Evolutionary conservation across 306 rosid species (phyloP).

Genomic region (Begonia masoniana): DNA sequence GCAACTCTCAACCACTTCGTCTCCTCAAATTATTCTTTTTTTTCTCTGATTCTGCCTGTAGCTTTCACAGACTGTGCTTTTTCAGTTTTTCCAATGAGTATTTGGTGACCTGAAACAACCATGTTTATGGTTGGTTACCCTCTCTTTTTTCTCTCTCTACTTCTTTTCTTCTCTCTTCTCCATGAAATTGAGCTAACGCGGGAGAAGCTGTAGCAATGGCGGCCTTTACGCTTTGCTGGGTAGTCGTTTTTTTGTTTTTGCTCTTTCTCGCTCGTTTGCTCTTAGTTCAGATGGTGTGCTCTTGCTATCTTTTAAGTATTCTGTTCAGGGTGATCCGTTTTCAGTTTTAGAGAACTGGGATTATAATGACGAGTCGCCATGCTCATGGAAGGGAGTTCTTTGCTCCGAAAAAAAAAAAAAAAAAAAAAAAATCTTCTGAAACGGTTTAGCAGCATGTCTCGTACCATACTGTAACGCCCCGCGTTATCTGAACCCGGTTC

Average conservation of each 20-base stretch:
- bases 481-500: too few relatives aligned
- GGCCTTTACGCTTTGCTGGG: slow-evolving; percentile 15
- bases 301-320: slow-evolving; percentile 63
- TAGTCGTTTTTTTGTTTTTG: slow-evolving; percentile 14
- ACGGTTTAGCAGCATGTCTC: too few relatives aligned
- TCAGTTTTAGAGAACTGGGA: slow-evolving; percentile 56
- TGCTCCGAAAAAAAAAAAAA: slow-evolving; percentile 51
- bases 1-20: too few relatives aligned
- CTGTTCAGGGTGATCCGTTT: slow-evolving; percentile 67
- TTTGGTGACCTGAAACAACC: not conserved
- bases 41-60: too few relatives aligned
- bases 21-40: too few relatives aligned
- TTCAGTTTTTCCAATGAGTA: not conserved
- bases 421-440: too few relatives aligned
- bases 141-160: slow-evolving; percentile 22
- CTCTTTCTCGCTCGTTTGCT: slow-evolving; percentile 24
- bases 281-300: slow-evolving; percentile 60
- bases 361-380: slow-evolving; percentile 53
- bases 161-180: slow-evolving; percentile 26
- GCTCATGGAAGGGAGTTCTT: slow-evolving; percentile 81
- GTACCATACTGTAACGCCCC: too few relatives aligned
- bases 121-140: slow-evolving; percentile 36
- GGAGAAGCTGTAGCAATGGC: too few relatives aligned
- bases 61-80: too few relatives aligned
- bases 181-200: slow-evolving; percentile 19